Percentiles rank a stretch among this genome's conserved stretches.
phyloP scores from a whole-genome alignment of 148 eudicot species.

The Amaranthus cruentus region DNA sequence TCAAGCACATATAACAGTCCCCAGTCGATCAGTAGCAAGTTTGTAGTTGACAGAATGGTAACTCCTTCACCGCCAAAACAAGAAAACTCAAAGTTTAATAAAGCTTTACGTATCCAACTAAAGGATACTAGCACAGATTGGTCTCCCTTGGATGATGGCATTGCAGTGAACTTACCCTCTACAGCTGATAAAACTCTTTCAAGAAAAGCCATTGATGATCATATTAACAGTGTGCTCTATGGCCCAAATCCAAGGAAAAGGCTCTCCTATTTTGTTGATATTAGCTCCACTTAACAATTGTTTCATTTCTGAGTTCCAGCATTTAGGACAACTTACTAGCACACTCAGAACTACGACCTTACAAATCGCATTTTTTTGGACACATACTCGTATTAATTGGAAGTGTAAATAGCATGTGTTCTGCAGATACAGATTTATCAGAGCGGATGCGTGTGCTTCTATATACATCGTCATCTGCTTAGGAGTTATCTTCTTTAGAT shows the following conservation, averaged over 20 bases:
- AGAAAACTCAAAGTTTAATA: constrained; percentile 9
- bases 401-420: neutral
- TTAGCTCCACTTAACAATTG: constrained; percentile 36
- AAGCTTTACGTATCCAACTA: constrained; percentile 10
- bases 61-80: constrained; percentile 7
- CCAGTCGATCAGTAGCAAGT: constrained; percentile 25
- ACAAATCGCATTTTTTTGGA: neutral
- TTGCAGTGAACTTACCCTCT: constrained; percentile 33
- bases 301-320: neutral
- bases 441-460: too few relatives aligned
- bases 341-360: neutral
- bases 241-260: constrained; percentile 37
- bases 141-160: constrained; percentile 65
- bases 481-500: neutral
- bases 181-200: constrained; percentile 28
- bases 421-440: neutral
- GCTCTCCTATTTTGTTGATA: constrained; percentile 48
- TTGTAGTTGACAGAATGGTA: constrained; percentile 1
- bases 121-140: constrained; percentile 34
- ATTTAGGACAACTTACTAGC: neutral
- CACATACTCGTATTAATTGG: neutral
- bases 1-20: constrained; percentile 21
- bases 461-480: too few relatives aligned
- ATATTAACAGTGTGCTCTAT: constrained; percentile 38
- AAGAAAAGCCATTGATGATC: constrained; percentile 38